Evolutionary conservation across 257 asterid species (phyloP).

Genomic region (Paulownia fortunei): DNA sequence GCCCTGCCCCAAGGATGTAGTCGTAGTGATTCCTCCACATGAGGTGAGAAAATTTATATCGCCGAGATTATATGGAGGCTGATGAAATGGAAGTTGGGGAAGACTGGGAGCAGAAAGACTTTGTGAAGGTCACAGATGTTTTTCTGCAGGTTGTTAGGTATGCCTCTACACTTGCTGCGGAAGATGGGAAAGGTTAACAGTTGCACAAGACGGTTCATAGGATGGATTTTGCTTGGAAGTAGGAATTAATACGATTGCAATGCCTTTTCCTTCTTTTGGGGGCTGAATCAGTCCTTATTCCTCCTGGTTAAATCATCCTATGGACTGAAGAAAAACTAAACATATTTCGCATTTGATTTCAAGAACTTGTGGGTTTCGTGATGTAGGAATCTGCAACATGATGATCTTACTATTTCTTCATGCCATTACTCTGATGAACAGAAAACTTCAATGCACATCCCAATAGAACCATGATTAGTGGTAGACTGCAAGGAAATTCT

Average conservation of each 20-base stretch:
- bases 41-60: neutral
- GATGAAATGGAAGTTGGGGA: conserved; percentile 5
- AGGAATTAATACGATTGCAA: neutral
- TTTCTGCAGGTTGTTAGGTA: neutral
- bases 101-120: neutral
- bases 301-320: neutral
- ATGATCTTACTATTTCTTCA: neutral
- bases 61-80: neutral
- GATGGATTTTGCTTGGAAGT: neutral
- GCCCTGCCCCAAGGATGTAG: neutral
- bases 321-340: neutral
- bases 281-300: neutral
- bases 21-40: neutral
- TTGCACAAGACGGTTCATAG: neutral
- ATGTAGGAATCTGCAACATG: neutral
- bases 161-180: neutral
- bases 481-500: neutral
- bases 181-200: neutral
- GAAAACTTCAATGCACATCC: neutral
- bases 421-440: neutral
- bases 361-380: neutral
- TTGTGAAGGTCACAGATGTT: neutral
- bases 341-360: neutral
- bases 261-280: neutral
- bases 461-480: neutral